phyloP scores from a whole-genome alignment of 257 asterid genomes.

The Solanum virginianum region DNA sequence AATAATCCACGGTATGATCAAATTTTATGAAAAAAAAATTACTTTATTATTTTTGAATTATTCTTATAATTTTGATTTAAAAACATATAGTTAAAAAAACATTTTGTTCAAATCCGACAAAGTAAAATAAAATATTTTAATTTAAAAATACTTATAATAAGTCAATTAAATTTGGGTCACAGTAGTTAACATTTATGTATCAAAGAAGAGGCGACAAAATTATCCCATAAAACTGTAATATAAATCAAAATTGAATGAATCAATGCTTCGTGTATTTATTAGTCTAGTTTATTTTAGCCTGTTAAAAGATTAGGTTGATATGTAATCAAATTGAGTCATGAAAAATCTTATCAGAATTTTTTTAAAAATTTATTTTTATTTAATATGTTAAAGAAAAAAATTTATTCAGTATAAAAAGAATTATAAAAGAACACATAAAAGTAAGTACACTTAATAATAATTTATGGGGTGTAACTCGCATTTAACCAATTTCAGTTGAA shows the following conservation, averaged over 20 bases:
- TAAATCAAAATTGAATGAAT: background rate
- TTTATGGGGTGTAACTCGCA: too few species aligned
- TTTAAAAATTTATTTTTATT: background rate
- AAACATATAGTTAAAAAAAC: too few species aligned
- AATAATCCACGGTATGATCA: too few species aligned
- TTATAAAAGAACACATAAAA: too few species aligned
- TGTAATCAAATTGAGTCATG: background rate
- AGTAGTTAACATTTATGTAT: background rate
- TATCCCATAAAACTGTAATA: background rate
- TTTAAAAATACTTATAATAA: background rate
- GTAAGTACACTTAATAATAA: too few species aligned
- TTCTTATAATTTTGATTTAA: too few species aligned
- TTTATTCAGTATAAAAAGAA: too few species aligned
- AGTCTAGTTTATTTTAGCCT: background rate
- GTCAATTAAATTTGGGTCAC: background rate
- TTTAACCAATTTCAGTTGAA: too few species aligned
- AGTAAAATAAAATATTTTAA: background rate
- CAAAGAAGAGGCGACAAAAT: background rate
- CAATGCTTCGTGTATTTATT: background rate
- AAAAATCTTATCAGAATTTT: background rate
- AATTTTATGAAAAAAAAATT: too few species aligned
- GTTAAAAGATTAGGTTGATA: too few species aligned
- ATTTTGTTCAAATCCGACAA: background rate
- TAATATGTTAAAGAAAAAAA: too few species aligned
- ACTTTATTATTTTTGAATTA: too few species aligned